These are phyloP conservation scores for Pythium inflatum DNA, from an alignment of 352 stramenopile genomes.

Conservation along the genomic window DNA sequence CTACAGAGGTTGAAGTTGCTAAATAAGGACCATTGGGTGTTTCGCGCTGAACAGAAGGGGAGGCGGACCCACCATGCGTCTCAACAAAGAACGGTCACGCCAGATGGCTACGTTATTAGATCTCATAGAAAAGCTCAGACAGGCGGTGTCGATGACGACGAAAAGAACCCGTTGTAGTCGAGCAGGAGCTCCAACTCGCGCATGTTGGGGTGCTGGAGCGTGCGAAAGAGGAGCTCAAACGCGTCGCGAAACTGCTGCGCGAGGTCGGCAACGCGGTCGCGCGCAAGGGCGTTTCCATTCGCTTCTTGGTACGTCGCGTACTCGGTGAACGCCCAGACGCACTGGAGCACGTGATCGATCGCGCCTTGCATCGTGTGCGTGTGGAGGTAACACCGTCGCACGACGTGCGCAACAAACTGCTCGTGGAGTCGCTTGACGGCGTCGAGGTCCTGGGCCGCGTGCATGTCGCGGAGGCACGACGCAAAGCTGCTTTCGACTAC, in stretches of 20 bases:
- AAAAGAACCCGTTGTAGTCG: conserved; percentile 76
- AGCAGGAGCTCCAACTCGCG: conserved; percentile 76
- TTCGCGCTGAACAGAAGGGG: too few species aligned
- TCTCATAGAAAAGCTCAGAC: conserved; percentile 3
- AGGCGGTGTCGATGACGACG: too few species aligned
- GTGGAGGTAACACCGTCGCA: conserved; percentile 75
- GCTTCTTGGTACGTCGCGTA: conserved; percentile 56
- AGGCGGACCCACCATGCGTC: background rate
- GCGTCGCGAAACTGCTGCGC: conserved; percentile 57
- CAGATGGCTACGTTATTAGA: background rate
- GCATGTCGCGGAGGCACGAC: conserved; percentile 59
- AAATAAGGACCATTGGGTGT: background rate
- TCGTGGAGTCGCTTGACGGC: conserved; percentile 73
- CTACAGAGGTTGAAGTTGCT: background rate
- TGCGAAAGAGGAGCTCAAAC: conserved; percentile 68
- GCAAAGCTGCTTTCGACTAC: conserved; percentile 72
- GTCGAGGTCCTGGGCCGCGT: conserved; percentile 63
- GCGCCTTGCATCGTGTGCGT: conserved; percentile 60
- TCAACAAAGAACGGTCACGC: background rate
- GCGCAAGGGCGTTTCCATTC: conserved; percentile 17
- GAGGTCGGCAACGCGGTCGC: conserved; percentile 40
- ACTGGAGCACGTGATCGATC: conserved; percentile 61
- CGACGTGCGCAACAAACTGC: conserved; percentile 64
- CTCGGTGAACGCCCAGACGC: conserved; percentile 77
- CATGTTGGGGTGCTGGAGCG: conserved; percentile 64